Base-by-base conservation (phyloP, 2,329 filamentous ascomycete species). In the Diaporthe velutina region DNA sequence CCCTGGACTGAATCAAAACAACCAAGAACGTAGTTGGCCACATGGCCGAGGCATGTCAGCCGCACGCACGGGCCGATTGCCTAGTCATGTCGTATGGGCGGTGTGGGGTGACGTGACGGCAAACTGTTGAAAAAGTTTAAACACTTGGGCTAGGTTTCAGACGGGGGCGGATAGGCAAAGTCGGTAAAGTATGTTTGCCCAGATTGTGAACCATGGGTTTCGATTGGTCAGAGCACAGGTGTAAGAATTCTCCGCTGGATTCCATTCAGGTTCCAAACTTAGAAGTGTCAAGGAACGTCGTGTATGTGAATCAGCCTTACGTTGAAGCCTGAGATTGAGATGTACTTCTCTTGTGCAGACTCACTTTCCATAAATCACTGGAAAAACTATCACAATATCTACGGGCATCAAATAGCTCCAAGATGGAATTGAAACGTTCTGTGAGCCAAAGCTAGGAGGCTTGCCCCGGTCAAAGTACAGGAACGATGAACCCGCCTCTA, bases 1-100 rank as follows among this genome's bases (percentile, higher is more conserved):
- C 76, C 2, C 35, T 77, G 33, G 76, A 77, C 38, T 77, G 30
- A 67, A 17, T 52, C 22, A 38, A 55, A 10, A 35, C 3, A 30
- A 30, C 12, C 4, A 12, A n/a, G n/a, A n/a, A n/a, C n/a, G n/a
- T n/a, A n/a, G 4, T 3, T 10, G 2, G 8, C 10, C 19, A 50
- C 42, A 28, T 33, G 25, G 19, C 40, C 28, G 9, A 35, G 28
- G 40, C 4, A 28, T 5, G 13, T 50, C 15, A 33, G 42, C 61
- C 19, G 12, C 40, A 45, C 3, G 55, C 55, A 22, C 10, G 55
- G 61, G 28, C n/a, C 28, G 40, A 54, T 10, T 22, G 5, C 22
- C 42, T 66, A 66, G 28, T 50, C 28, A 50, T 22, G 42, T 66
- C 7, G 28, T 50, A 35, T 17, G 6, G 6, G 42, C 40, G 42